These are phyloP conservation scores for Coemansia sp. DNA, from an alignment of 192 early-diverging fungal genomes.

Conservation along the genomic window DNA sequence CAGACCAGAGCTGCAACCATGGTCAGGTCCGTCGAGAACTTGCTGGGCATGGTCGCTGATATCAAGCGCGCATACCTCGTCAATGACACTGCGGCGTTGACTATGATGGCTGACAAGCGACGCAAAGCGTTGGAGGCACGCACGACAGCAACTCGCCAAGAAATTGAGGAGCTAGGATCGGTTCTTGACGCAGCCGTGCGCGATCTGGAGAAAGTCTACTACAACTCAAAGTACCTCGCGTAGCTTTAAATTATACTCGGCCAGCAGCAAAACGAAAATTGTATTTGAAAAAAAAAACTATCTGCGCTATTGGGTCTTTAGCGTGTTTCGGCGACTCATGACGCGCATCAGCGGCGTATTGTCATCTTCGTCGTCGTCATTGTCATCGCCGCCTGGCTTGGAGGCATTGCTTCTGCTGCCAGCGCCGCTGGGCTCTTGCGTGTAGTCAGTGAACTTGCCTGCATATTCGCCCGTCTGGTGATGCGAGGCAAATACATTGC, in stretches of 20 bases:
- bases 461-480: constrained; percentile 21
- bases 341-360: constrained; percentile 44
- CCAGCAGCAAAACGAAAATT: neutral
- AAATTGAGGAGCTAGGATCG: constrained; percentile 38
- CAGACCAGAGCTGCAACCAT: constrained; percentile 53
- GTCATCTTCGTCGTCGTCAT: constrained; percentile 34
- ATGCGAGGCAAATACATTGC: constrained; percentile 36
- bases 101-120: constrained; percentile 37
- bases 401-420: neutral
- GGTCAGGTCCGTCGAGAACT: constrained; percentile 52
- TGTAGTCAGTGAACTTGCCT: constrained; percentile 29
- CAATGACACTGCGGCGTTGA: constrained; percentile 43
- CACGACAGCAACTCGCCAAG: constrained; percentile 14
- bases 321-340: constrained; percentile 8
- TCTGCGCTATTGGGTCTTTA: constrained; percentile 10
- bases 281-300: neutral
- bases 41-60: constrained; percentile 52
- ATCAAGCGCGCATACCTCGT: constrained; percentile 49
- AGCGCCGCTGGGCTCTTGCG: constrained; percentile 1
- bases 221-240: constrained; percentile 46
- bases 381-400: constrained; percentile 3
- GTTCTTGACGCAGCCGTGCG: constrained; percentile 45
- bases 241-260: neutral
- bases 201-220: constrained; percentile 48
- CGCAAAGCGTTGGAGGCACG: constrained; percentile 32